Evolutionary conservation across 306 rosid genomes (phyloP).

Genomic region (Lathyrus oleraceus): DNA sequence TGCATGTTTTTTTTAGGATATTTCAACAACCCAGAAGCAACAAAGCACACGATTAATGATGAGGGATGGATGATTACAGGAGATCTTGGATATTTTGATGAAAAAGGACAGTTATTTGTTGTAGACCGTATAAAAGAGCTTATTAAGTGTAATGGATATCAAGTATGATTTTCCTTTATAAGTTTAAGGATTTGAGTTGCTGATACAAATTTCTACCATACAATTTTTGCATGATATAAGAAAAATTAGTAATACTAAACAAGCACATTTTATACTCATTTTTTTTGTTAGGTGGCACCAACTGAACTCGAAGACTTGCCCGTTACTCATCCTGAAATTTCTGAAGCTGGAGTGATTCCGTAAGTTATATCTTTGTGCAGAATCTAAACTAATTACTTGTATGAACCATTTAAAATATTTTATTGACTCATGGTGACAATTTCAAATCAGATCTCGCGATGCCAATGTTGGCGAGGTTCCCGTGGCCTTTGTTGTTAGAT

Average conservation of each 20-base stretch:
- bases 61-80: slow-evolving; percentile 52
- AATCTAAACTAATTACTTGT: neutral
- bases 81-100: slow-evolving; percentile 55
- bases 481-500: too few relatives aligned
- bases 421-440: too few relatives aligned
- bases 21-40: slow-evolving; percentile 49
- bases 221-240: neutral
- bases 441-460: too few relatives aligned
- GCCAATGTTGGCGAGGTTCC: too few relatives aligned
- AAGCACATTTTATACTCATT: neutral
- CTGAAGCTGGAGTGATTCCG: slow-evolving; percentile 51
- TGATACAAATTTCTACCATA: too few relatives aligned
- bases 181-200: neutral
- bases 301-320: slow-evolving; percentile 56
- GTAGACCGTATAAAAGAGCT: slow-evolving; percentile 58
- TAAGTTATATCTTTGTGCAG: neutral
- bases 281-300: slow-evolving; percentile 44
- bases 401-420: neutral
- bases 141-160: slow-evolving; percentile 48
- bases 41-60: slow-evolving; percentile 42
- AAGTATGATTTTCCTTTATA: neutral
- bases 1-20: too few relatives aligned
- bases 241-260: neutral
- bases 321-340: slow-evolving; percentile 46
- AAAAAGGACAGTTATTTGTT: slow-evolving; percentile 43